Conservation (phyloP, 371 early-diverging fungal species). For the Massospora cicadina region DNA sequence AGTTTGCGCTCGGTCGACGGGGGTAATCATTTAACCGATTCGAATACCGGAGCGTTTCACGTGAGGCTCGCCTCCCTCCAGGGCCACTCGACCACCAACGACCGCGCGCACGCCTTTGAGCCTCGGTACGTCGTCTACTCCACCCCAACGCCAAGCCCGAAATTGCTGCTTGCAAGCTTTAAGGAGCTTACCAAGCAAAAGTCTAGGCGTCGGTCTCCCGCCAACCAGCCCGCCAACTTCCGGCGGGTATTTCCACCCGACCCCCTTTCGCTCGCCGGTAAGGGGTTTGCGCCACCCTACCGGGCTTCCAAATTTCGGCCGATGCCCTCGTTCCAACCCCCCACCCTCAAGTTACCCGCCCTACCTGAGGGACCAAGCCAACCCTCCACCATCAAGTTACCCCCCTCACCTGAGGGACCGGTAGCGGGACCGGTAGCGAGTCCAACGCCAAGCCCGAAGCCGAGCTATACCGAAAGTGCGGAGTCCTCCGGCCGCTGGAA, state of each 20-base stretch:
- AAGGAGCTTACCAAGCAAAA: not conserved
- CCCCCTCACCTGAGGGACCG: not conserved
- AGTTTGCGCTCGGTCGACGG: no score
- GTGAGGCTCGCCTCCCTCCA: no score
- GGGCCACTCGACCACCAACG: no score
- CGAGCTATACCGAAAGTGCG: no score
- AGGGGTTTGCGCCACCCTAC: not conserved
- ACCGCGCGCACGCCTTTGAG: no score
- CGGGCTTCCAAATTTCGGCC: not conserved
- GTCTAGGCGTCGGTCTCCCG: not conserved
- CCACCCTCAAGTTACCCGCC: not conserved
- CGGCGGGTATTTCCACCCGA: no score
- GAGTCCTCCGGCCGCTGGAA: not conserved
- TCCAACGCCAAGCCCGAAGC: no score
- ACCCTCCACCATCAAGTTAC: not conserved
- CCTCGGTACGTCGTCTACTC: not conserved
- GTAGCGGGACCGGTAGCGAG: not conserved
- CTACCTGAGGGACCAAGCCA: no score
- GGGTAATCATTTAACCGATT: no score
- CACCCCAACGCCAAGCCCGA: not conserved
- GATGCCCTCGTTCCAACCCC: not conserved
- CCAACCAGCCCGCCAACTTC: no score
- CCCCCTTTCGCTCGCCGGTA: not conserved
- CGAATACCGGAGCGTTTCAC: no score
- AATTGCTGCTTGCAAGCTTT: slow-evolving; percentile 5